Evolutionary conservation across 2,329 filamentous ascomycete genomes (phyloP), one percentile per base, ranked within the genome.

Genomic region (Microthyrium microscopicum): DNA sequence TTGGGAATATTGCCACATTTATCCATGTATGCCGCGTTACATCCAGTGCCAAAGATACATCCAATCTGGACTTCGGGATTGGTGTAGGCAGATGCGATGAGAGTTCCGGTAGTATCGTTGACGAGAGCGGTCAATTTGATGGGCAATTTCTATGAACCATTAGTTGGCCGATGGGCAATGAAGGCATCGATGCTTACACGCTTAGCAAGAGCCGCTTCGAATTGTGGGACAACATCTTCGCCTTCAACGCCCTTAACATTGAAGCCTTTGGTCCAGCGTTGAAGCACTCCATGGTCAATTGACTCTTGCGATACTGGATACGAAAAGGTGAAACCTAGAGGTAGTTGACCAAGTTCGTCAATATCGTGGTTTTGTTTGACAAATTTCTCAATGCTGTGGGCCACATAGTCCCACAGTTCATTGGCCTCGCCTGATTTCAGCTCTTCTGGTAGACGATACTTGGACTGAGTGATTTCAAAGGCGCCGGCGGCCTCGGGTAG

Each of bases 11-110:
- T 81, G 42, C 83, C 84, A 42, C 73, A 81, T 49, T 91, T 61
- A 58, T 98, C 89, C 79, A 98, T 92, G 62, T 98, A 98, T 25
- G 89, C 89, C 26, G 87, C 89, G 50, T 98, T 98, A 62, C 89
- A 94, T 39, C 89, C 89, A 9, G 89, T 98, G 46, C 89, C 89
- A 49, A 98, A 98, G 52, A 98, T 98, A 58, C 87, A 94, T 36
- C 89, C 89, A 48, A 95, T 89, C 60, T 75, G 84, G 71, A 94
- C 91, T 45, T 76, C 73, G 29, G 76, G 63, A 52, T 98, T 85
- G n/a, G 87, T 95, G 60, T 98, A 98, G 20, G 83, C 78, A 18
- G 87, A 95, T 40, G 89, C 89, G 49, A 98, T 92, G 48, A 98
- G 64, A 20, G 89, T 98, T 47, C 89, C 89, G 13, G 87, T 95